Evolutionary conservation across 305 asterid genomes (phyloP), one percentile per base, ranked within the genome.

Genomic region (Euphrasia arctica): DNA sequence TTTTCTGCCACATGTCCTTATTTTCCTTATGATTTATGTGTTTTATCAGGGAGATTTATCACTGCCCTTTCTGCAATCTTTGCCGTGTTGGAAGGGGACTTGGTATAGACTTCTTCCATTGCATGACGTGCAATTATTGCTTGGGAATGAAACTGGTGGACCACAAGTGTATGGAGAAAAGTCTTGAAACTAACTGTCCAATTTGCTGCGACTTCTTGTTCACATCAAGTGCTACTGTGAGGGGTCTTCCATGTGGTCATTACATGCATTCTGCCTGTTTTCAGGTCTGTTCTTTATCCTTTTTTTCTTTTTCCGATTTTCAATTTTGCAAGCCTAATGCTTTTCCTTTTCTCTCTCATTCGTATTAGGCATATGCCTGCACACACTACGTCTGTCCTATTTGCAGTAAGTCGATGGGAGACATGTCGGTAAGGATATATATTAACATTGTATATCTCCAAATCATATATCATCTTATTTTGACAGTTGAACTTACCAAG

Each of bases 381-480:
- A 93, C 97, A 11, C 99, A 88, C 69, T 90, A 93, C 77, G 70
- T 83, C 75, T 90, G 97, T 78, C 99, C 99, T 63, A 88, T 93
- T 58, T 93, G 99, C 85, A 87, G 99, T 90, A 93, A 86, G 77
- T 90, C 99, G 9, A 90, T 93, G 99, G 99, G 99, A 74, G 97
- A 93, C 75, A 90, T 93, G 99, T 93, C 99, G 95, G 99, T 92
- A 81, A 82, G 90, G 41, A 75, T 55, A 4, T 10, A 22, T 34
- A 11, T 58, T 14, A 18, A 14, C 64, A 22, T 50, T 13, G 9
- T 34, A 57, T 56, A 13, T 11, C 25, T 60, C 42, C n/a, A 42
- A 28, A 7, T 18, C 15, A 45, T 54, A 39, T 29, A 11, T 54
- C 15, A 29, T 39, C 54, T n/a, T 41, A 28, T 39, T 39, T 61